These are phyloP conservation scores for Neoarthrinium moseri DNA, from an alignment of 2,329 filamentous ascomycete species.

Conservation along the genomic window DNA sequence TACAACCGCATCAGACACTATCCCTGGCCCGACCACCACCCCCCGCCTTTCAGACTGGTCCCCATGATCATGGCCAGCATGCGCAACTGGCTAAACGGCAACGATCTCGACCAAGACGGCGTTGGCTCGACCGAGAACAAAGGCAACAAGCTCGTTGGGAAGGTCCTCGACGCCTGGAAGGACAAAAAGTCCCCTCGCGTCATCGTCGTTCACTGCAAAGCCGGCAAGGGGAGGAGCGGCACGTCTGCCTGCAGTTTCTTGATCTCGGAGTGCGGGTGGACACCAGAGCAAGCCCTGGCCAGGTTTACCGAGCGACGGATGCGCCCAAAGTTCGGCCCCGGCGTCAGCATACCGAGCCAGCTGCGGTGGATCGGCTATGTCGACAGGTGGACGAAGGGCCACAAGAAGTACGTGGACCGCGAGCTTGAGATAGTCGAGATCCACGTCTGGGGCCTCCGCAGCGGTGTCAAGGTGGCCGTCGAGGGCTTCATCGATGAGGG, in stretches of 20 bases:
- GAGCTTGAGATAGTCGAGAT: slow-evolving; percentile 84
- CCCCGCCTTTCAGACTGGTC: slow-evolving; percentile 86
- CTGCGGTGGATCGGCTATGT: slow-evolving; percentile 86
- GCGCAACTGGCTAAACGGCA: slow-evolving; percentile 76
- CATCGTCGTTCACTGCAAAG: slow-evolving; percentile 94
- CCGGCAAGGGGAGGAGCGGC: slow-evolving; percentile 90
- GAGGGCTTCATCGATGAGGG: slow-evolving; percentile 89
- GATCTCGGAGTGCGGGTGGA: slow-evolving; percentile 77
- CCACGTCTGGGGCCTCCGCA: slow-evolving; percentile 83
- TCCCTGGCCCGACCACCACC: slow-evolving; percentile 96
- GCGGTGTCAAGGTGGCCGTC: slow-evolving; percentile 83
- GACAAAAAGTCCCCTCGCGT: slow-evolving; percentile 54
- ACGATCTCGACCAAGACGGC: slow-evolving; percentile 36
- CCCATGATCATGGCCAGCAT: slow-evolving; percentile 90
- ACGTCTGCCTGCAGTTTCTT: slow-evolving; percentile 86
- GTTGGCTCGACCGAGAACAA: slow-evolving; percentile 13
- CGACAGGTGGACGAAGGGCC: slow-evolving; percentile 74
- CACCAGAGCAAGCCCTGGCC: slow-evolving; percentile 49
- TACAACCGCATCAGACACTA: slow-evolving; percentile 85
- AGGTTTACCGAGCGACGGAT: slow-evolving; percentile 79
- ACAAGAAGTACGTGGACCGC: slow-evolving; percentile 79
- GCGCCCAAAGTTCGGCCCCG: slow-evolving; percentile 82
- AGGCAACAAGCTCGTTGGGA: slow-evolving; percentile 18
- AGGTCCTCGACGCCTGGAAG: slow-evolving; percentile 28
- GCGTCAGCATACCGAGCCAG: slow-evolving; percentile 92